Percentiles rank a stretch among this genome's conserved stretches.
Evolutionary conservation across 768 basidiomycete genomes (phyloP).

Genomic region (Leccinum pellstonianum): DNA sequence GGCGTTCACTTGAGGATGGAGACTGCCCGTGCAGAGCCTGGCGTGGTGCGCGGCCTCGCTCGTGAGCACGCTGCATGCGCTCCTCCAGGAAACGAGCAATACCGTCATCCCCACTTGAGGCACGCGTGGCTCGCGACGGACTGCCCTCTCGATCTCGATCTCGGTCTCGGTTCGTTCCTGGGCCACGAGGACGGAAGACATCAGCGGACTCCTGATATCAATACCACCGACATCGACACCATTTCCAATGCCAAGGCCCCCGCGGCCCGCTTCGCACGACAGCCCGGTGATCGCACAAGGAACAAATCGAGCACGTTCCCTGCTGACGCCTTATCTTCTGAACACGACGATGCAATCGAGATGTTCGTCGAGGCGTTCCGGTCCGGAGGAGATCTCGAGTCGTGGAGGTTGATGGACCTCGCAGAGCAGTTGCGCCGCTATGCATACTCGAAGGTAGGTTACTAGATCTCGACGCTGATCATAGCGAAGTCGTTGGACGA

Average conservation of each 20-base stretch:
- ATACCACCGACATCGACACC: too few relatives aligned
- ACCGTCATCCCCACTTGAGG: constrained; percentile 1
- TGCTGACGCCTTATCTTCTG: constrained; percentile 34
- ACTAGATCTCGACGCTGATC: too few relatives aligned
- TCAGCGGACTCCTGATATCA: too few relatives aligned
- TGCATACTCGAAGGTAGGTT: too few relatives aligned
- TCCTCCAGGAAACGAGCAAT: constrained; percentile 34
- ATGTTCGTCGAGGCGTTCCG: constrained; percentile 40
- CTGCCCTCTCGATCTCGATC: constrained; percentile 14
- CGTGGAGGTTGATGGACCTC: constrained; percentile 46
- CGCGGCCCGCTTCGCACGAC: too few relatives aligned
- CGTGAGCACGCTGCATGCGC: constrained; percentile 39
- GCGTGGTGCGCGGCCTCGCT: constrained; percentile 50
- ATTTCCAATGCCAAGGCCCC: too few relatives aligned
- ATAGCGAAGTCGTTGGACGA: too few relatives aligned
- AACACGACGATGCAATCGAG: constrained; percentile 45
- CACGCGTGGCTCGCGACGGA: constrained; percentile 48
- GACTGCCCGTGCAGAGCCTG: constrained; percentile 33
- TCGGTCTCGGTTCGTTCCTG: background rate
- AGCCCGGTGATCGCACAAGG: too few relatives aligned
- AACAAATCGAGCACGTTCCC: constrained; percentile 47
- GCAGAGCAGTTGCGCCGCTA: constrained; percentile 31
- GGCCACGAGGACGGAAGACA: background rate
- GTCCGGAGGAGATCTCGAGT: constrained; percentile 37
- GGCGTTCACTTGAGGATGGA: constrained; percentile 62